phyloP scores from a whole-genome alignment of 2,329 filamentous ascomycete species.

The Paecilomyces niveus region DNA sequence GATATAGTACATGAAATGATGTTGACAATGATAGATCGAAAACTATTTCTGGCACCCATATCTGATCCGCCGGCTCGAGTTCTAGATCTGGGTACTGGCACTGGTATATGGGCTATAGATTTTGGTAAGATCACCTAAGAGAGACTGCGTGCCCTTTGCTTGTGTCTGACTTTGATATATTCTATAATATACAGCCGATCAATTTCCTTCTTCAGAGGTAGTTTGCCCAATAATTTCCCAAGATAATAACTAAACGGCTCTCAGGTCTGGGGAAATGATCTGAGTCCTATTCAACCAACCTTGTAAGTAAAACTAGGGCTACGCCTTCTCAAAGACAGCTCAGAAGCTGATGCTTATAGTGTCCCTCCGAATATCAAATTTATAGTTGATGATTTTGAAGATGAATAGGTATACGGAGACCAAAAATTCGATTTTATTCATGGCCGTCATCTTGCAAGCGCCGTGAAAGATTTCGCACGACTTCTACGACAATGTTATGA shows the following conservation, averaged over 20 bases:
- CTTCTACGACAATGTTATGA: conserved; percentile 42
- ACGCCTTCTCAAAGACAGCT: not conserved
- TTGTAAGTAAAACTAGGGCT: not conserved
- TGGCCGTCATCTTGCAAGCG: conserved; percentile 50
- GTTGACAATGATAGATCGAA: not conserved
- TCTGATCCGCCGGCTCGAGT: not conserved
- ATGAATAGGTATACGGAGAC: conserved; percentile 47
- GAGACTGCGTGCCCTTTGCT: not conserved
- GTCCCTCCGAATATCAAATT: conserved; percentile 52
- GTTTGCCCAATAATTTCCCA: not conserved
- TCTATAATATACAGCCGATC: not conserved
- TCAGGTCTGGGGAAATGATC: conserved; percentile 8
- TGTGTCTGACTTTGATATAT: not conserved
- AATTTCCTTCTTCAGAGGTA: too few species aligned
- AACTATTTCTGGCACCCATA: conserved; percentile 1
- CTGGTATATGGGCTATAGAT: conserved; percentile 3
- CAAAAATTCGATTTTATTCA: conserved; percentile 52
- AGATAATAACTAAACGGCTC: not conserved
- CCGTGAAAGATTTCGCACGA: conserved; percentile 49
- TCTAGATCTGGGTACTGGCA: conserved; percentile 4
- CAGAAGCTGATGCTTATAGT: conserved; percentile 2
- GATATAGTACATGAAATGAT: conserved; percentile 4
- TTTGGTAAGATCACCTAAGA: not conserved
- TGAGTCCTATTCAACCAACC: conserved; percentile 7
- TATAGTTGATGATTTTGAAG: conserved; percentile 53